Conservation (phyloP, 768 basidiomycete species). For the Collybia sp. region DNA sequence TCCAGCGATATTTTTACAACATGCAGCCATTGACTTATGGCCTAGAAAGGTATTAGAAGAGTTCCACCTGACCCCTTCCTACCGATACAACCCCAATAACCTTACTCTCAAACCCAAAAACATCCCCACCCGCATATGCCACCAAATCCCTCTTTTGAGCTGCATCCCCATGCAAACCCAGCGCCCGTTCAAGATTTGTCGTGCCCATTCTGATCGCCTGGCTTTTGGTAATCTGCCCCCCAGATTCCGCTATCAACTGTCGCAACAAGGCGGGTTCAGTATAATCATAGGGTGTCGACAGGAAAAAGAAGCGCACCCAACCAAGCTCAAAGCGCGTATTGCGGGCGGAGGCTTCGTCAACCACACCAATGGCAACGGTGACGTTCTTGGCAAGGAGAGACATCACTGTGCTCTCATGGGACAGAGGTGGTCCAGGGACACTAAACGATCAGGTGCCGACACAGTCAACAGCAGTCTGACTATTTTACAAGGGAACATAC, state of each 20-base stretch:
- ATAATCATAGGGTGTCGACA: background rate
- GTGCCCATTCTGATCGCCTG: slow-evolving; percentile 37
- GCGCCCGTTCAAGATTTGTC: slow-evolving; percentile 34
- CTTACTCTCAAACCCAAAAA: slow-evolving; percentile 40
- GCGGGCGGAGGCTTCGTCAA: slow-evolving; percentile 57
- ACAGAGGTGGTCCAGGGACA: slow-evolving; percentile 66
- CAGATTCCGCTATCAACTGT: slow-evolving; percentile 22
- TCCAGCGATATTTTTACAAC: no score
- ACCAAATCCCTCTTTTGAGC: slow-evolving; percentile 27
- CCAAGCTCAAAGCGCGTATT: slow-evolving; percentile 68
- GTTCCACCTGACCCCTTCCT: slow-evolving; percentile 24
- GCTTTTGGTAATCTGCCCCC: slow-evolving; percentile 32
- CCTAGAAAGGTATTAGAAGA: slow-evolving; percentile 19
- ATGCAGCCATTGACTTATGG: no score
- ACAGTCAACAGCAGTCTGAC: background rate
- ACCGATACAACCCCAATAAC: slow-evolving; percentile 36
- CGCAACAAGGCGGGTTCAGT: background rate
- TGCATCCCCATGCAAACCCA: slow-evolving; percentile 25
- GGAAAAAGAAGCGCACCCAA: slow-evolving; percentile 34
- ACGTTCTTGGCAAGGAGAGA: slow-evolving; percentile 56
- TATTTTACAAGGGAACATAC: slow-evolving; percentile 27
- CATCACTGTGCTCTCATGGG: slow-evolving; percentile 49
- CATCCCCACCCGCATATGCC: slow-evolving; percentile 30
- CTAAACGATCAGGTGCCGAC: slow-evolving; percentile 26
- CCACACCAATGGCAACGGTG: slow-evolving; percentile 55